Evolutionary conservation across 2,329 filamentous ascomycete genomes (phyloP).

Genomic region (Rhytidhysteron rufulum): DNA sequence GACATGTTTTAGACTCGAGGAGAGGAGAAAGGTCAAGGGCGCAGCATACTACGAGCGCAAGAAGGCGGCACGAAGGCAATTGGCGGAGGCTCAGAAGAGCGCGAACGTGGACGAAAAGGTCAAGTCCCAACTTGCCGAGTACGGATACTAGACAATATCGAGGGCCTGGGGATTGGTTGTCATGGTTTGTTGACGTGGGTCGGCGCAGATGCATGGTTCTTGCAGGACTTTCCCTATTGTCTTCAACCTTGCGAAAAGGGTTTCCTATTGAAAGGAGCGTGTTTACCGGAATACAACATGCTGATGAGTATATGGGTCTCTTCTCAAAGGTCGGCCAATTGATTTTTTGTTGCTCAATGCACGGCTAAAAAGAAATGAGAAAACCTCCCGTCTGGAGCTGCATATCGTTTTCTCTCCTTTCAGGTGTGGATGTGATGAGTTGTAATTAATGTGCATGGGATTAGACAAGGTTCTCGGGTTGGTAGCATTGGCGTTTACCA

Average conservation of each 20-base stretch:
- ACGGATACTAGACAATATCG: conserved; percentile 72
- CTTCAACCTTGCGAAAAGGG: conserved; percentile 28
- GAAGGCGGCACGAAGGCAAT: conserved; percentile 90
- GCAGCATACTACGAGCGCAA: conserved; percentile 99
- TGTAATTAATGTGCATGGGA: not conserved
- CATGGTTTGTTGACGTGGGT: conserved; percentile 27
- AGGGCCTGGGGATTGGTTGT: conserved; percentile 21
- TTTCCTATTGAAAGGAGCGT: conserved; percentile 38
- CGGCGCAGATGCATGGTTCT: conserved; percentile 36
- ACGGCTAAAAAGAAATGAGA: conserved; percentile 33
- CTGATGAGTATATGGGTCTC: conserved; percentile 37
- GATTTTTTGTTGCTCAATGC: conserved; percentile 34
- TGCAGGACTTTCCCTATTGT: conserved; percentile 32
- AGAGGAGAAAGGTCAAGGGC: conserved; percentile 99
- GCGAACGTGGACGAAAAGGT: conserved; percentile 83
- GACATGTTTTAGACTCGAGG: conserved; percentile 71
- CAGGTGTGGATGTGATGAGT: not conserved
- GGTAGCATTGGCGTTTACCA: no score
- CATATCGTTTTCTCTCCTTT: conserved; percentile 7
- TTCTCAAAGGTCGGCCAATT: conserved; percentile 32
- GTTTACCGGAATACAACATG: conserved; percentile 24
- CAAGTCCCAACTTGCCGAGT: conserved; percentile 80
- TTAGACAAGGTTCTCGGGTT: no score
- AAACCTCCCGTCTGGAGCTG: conserved; percentile 34
- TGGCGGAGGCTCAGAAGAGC: conserved; percentile 89